phyloP scores from a whole-genome alignment of 2,329 filamentous ascomycete species.

The Paecilomyces sp. region DNA sequence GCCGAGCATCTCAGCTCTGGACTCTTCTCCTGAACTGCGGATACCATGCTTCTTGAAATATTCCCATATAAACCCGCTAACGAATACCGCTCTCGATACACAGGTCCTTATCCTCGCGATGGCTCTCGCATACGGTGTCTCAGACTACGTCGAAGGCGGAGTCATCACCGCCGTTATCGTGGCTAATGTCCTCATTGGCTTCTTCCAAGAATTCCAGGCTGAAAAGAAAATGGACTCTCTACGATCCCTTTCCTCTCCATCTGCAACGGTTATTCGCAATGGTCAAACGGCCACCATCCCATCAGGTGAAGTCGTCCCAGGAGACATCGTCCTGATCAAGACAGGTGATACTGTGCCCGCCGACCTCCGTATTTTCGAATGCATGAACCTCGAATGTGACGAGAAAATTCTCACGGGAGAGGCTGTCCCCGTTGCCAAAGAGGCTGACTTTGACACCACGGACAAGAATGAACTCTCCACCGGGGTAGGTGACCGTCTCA shows the following conservation, averaged over 20 bases:
- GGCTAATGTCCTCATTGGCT: constrained; percentile 52
- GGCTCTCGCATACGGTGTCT: constrained; percentile 52
- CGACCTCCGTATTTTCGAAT: constrained; percentile 48
- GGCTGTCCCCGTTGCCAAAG: constrained; percentile 53
- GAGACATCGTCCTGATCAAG: constrained; percentile 47
- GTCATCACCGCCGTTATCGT: constrained; percentile 54
- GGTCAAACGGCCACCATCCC: constrained; percentile 46
- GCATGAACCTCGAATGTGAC: constrained; percentile 69
- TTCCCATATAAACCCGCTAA: not conserved
- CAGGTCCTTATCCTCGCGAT: constrained; percentile 71
- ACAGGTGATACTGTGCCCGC: constrained; percentile 54
- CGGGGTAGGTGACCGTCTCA: constrained; percentile 51
- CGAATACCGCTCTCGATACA: not conserved
- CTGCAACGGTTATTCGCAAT: constrained; percentile 50
- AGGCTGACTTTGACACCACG: constrained; percentile 27
- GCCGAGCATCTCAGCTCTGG: too few relatives aligned
- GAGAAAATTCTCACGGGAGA: constrained; percentile 57
- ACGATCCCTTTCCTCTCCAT: constrained; percentile 49
- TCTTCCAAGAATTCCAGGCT: constrained; percentile 54
- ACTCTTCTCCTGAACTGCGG: too few relatives aligned
- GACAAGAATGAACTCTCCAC: constrained; percentile 22
- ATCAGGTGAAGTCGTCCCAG: constrained; percentile 53
- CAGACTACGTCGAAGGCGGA: constrained; percentile 52
- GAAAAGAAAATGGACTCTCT: constrained; percentile 55
- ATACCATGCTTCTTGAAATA: too few relatives aligned